phyloP scores from a whole-genome alignment of 305 asterid genomes.

The Caryopteris hybrid region DNA sequence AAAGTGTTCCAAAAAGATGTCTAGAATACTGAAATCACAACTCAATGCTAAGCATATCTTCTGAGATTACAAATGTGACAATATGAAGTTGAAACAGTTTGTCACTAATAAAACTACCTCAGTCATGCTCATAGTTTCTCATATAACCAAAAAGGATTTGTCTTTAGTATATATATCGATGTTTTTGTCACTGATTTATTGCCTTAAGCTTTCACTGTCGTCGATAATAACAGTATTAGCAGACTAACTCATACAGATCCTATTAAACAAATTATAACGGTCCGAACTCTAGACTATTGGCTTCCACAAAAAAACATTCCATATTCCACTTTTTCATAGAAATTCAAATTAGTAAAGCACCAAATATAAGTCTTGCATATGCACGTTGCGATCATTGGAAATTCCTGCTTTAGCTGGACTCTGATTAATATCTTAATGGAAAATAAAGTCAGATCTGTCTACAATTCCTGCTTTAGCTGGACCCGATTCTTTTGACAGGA shows the following conservation, averaged over 20 bases:
- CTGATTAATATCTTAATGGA: too few species aligned
- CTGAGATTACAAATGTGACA: neutral
- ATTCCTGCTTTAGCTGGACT: too few species aligned
- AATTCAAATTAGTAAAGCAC: neutral
- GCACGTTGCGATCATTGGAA: neutral
- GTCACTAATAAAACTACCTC: neutral
- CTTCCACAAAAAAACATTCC: neutral
- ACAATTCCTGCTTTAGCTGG: slow-evolving; percentile 8
- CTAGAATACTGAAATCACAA: neutral
- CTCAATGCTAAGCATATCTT: neutral
- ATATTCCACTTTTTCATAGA: neutral
- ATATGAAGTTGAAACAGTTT: neutral
- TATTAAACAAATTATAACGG: neutral
- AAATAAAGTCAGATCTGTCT: slow-evolving; percentile 20
- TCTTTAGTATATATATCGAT: neutral
- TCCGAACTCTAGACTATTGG: neutral
- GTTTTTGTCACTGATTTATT: neutral
- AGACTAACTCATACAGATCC: neutral
- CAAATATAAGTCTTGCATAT: neutral
- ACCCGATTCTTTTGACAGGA: neutral
- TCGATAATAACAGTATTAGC: neutral
- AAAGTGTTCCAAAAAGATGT: neutral
- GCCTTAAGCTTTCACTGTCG: neutral
- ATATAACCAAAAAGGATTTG: neutral
- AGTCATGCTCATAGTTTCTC: neutral